Conservation (phyloP, 2,329 filamentous ascomycete species). For the Aureobasidium sp. region DNA sequence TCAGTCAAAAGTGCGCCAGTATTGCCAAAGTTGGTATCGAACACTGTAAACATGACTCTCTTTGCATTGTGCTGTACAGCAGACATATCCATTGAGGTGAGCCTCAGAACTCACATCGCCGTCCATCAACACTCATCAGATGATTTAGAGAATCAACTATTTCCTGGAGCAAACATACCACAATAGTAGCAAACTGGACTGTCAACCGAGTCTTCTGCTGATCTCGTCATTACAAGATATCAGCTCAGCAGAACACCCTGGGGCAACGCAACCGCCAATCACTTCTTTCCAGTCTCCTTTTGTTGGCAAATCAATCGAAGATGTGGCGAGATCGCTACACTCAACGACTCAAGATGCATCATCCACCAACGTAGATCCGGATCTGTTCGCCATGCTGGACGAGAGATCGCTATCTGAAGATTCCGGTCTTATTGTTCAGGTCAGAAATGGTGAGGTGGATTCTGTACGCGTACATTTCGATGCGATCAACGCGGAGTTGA, state of each 20-base stretch:
- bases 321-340: background rate
- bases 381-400: background rate
- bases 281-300: background rate
- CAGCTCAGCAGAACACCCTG: background rate
- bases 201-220: background rate
- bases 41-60: background rate
- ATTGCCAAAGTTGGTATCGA: background rate
- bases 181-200: background rate
- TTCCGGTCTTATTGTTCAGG: background rate
- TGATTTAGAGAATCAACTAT: background rate
- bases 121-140: background rate
- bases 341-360: no score
- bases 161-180: background rate
- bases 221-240: background rate
- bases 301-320: background rate
- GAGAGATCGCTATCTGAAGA: background rate
- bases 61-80: background rate
- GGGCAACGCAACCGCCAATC: background rate
- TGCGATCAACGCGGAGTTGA: background rate
- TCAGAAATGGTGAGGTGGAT: background rate
- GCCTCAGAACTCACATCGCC: background rate
- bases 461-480: background rate
- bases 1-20: background rate
- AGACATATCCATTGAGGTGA: background rate
- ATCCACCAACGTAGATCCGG: background rate